These are phyloP conservation scores for Mimosa bimucronata DNA, from an alignment of 306 rosid genomes.

Conservation along the genomic window DNA sequence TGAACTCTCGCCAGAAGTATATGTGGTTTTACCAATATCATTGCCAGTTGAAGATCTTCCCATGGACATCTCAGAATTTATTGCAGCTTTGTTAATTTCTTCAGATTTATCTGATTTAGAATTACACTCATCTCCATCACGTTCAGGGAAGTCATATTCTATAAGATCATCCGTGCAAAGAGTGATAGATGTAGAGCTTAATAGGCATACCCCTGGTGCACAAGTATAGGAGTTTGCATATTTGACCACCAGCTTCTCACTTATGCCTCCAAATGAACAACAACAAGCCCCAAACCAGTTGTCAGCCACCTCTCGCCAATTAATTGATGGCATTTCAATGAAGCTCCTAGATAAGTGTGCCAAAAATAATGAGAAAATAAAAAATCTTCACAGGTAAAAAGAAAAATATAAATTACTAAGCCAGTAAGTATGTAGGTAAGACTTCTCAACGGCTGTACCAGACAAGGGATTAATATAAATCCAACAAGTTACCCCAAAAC, in stretches of 20 bases:
- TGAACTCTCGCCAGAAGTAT: slow-evolving; percentile 34
- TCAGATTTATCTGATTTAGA: slow-evolving; percentile 33
- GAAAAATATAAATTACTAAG: not conserved
- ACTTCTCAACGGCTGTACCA: no score
- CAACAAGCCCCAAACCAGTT: slow-evolving; percentile 95
- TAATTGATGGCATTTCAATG: slow-evolving; percentile 90
- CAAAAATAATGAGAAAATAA: slow-evolving; percentile 20
- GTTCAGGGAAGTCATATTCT: slow-evolving; percentile 47
- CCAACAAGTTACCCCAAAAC: not conserved
- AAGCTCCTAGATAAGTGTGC: slow-evolving; percentile 55
- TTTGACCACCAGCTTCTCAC: slow-evolving; percentile 82
- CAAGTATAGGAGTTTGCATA: slow-evolving; percentile 68
- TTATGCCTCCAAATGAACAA: slow-evolving; percentile 88
- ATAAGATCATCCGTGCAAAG: slow-evolving; percentile 82
- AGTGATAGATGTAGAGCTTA: slow-evolving; percentile 63
- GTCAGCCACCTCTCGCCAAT: slow-evolving; percentile 97
- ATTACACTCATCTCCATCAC: slow-evolving; percentile 34
- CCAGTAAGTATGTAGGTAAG: not conserved
- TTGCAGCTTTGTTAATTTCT: slow-evolving; percentile 29
- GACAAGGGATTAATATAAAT: not conserved
- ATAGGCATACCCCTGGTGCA: slow-evolving; percentile 63
- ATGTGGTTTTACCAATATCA: slow-evolving; percentile 32
- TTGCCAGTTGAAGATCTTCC: slow-evolving; percentile 36
- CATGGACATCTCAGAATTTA: slow-evolving; percentile 36
- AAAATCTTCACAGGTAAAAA: slow-evolving; percentile 2